Evolutionary conservation across 2,329 filamentous ascomycete species (phyloP), one percentile per base, ranked within the genome.

Genomic region (Ascochyta pisi): DNA sequence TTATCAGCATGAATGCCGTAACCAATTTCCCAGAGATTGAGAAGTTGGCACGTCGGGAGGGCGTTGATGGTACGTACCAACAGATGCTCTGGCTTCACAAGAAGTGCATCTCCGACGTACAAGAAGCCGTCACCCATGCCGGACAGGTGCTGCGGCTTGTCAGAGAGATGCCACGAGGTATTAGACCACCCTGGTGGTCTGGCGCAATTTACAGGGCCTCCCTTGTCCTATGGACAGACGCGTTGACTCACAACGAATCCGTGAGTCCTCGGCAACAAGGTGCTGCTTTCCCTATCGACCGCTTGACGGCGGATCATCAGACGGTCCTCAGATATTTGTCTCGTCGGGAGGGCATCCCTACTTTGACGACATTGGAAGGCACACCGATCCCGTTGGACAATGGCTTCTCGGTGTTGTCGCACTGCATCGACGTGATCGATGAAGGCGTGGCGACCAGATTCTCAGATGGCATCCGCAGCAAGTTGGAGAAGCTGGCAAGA

Each of bases 161-260:
- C 35, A 79, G 83, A 6, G 76, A 78, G 13, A 89, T 90, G 83
- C 81, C 84, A 2, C 76, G 77, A 27, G 82, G 85, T 44, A 79
- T 83, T 3, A 82, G 86, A 22, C 88, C 88, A 6, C 83, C 82
- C 34, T 91, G 88, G 88, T 91, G 88, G 88, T 78, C 86, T n/a
- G 84, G 82, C 1, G 88, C 87, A 3, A 77, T 90, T 37, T 90
- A 91, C 69, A 85, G 89, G n/a, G 87, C 82, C 37, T 58, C 69
- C 27, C 66, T 74, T 27, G 65, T 74, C 15, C 54, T 74, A 9
- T 73, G 71, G 72, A 69, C 82, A 2, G 84, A 89, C 62, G 84
- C 85, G 62, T 73, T 88, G 51, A 79, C 77, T 6, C 79, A 81
- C 54, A 78, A 82, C 55, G 81, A 86, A 50, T 64, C 73, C 16